Evolutionary conservation across 371 early-diverging fungal genomes (phyloP), one percentile per base, ranked within the genome.

Genomic region (Dichotomocladium elegans): DNA sequence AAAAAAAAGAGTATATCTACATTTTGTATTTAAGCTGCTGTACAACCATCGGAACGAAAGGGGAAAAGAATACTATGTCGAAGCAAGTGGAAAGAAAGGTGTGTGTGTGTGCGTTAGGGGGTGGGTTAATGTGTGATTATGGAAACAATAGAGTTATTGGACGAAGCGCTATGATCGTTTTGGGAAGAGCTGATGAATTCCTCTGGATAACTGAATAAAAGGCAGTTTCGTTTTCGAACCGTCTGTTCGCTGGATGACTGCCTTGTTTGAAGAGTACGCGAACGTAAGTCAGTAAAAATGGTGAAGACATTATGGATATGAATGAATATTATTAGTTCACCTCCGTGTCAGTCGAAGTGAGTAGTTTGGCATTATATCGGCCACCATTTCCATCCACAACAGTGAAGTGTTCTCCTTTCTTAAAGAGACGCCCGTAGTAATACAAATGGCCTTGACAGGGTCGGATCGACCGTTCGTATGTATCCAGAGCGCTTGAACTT

Each of bases 311-410:
- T 33, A 6, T 2, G 22, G 7, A 8, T 4, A 37, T n/a, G 26
- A 6, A 17, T 14, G 12, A 19, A 0, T 2, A 15, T 17, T 54
- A 10, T 3, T n/a, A 3, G 15, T 22, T 34, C 47, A 64, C 65
- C 60, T 64, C 65, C 8, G 54, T 50, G 17, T 64, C 65, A 1
- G 47, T 56, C 10, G 57, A 53, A 29, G 50, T 28, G n/a, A 64
- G 41, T 30, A 64, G 29, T 37, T 64, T 64, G 43, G 65, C 65
- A 19, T 43, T 60, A 40, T 53, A 64, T 34, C 65, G 60, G 30
- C 60, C 65, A 29, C 57, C 51, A 31, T 56, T 64, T 24, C 53
- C 54, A 57, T 64, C 65, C 29, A 64, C 65, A 3, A 64, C 60
- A 22, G 60, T 60, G 17, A 60, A 55, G 2, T 53, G 54, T 40